phyloP scores from a whole-genome alignment of 495 filamentous ascomycete species.

The Oleoguttula mirabilis region DNA sequence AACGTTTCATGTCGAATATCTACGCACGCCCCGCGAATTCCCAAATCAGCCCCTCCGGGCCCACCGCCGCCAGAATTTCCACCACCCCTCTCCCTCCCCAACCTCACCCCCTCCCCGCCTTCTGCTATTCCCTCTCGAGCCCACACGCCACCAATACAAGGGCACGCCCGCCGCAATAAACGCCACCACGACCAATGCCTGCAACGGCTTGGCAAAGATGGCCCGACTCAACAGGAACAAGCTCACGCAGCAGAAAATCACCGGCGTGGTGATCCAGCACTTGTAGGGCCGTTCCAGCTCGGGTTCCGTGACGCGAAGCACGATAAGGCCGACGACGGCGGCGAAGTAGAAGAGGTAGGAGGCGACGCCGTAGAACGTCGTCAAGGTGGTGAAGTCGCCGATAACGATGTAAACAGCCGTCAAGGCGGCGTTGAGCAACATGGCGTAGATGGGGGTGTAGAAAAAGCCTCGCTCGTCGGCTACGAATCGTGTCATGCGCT shows the following conservation, averaged over 20 bases:
- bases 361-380: slow-evolving; percentile 95
- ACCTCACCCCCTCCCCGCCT: slow-evolving; percentile 25
- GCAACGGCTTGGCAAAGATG: slow-evolving; percentile 76
- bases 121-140: slow-evolving; percentile 34
- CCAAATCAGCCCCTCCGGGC: slow-evolving; percentile 9
- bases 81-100: slow-evolving; percentile 29
- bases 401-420: slow-evolving; percentile 66
- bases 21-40: too few relatives aligned
- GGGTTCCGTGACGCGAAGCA: slow-evolving; percentile 81
- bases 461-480: slow-evolving; percentile 38
- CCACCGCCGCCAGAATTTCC: slow-evolving; percentile 50
- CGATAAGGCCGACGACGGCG: slow-evolving; percentile 84
- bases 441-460: slow-evolving; percentile 83
- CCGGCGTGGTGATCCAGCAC: slow-evolving; percentile 93
- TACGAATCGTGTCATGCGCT: slow-evolving; percentile 21
- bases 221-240: slow-evolving; percentile 80
- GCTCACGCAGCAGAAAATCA: slow-evolving; percentile 96
- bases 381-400: slow-evolving; percentile 80
- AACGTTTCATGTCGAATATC: too few relatives aligned
- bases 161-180: slow-evolving; percentile 78
- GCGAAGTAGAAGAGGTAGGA: slow-evolving; percentile 96
- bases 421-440: slow-evolving; percentile 63
- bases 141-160: slow-evolving; percentile 78
- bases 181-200: slow-evolving; percentile 71
- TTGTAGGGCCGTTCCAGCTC: slow-evolving; percentile 77